Evolutionary conservation across 2,329 filamentous ascomycete genomes (phyloP).

Genomic region (Aulographum hederae): DNA sequence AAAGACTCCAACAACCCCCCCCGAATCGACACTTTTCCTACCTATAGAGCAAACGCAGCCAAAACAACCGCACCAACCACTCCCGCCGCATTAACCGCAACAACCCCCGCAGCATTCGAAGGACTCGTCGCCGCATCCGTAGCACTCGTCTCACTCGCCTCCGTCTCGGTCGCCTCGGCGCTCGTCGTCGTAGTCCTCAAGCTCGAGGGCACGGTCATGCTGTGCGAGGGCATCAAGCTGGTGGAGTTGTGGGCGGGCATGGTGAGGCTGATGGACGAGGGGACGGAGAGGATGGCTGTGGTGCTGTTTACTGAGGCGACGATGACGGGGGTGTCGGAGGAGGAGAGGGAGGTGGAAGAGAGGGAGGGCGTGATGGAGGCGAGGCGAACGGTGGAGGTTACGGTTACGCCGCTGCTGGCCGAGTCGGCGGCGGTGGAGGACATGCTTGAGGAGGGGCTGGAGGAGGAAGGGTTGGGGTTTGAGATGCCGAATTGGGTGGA

Average conservation of each 20-base stretch:
- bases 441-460: background rate
- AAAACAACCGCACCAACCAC: background rate
- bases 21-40: no score
- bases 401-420: constrained; percentile 1
- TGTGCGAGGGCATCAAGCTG: background rate
- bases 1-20: no score
- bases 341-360: constrained; percentile 8
- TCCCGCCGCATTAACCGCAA: background rate
- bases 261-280: background rate
- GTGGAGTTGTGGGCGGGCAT: background rate
- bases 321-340: constrained; percentile 6
- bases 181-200: background rate
- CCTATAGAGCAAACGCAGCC: background rate
- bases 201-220: background rate
- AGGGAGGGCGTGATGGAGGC: constrained; percentile 8
- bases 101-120: background rate
- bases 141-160: background rate
- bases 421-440: background rate
- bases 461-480: background rate
- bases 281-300: constrained; percentile 1
- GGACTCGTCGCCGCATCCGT: background rate
- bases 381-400: constrained; percentile 6
- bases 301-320: constrained; percentile 2
- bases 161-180: background rate
- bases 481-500: constrained; percentile 1